These are phyloP conservation scores for Penicillium sp. DNA, from an alignment of 2,329 filamentous ascomycete species.

Conservation along the genomic window DNA sequence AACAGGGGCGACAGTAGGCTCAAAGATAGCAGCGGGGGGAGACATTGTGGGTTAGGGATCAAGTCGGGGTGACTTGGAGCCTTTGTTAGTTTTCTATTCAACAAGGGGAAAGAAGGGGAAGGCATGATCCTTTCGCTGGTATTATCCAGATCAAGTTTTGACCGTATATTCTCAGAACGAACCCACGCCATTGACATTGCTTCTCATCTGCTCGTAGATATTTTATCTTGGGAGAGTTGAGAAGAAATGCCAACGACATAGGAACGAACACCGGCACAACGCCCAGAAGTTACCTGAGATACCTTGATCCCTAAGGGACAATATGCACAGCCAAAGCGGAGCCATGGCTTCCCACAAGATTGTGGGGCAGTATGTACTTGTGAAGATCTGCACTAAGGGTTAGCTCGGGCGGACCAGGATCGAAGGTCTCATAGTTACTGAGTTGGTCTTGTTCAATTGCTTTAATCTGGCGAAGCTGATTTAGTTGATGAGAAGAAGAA, in stretches of 20 bases:
- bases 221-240: background rate
- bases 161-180: conserved; percentile 80
- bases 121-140: conserved; percentile 99
- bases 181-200: conserved; percentile 19
- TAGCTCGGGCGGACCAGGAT: conserved; percentile 7
- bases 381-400: conserved; percentile 15
- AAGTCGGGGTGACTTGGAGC: conserved; percentile 25
- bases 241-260: conserved; percentile 20
- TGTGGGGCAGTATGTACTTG: conserved; percentile 24
- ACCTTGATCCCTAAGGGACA: conserved; percentile 48
- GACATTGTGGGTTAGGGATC: conserved; percentile 63
- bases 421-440: conserved; percentile 20
- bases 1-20: conserved; percentile 42
- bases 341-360: conserved; percentile 38
- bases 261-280: conserved; percentile 66
- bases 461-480: conserved; percentile 1
- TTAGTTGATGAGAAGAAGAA: conserved; percentile 7
- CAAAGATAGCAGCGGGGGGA: conserved; percentile 70
- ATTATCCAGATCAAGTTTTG: conserved; percentile 98
- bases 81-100: conserved; percentile 41
- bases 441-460: background rate
- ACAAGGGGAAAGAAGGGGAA: conserved; percentile 49
- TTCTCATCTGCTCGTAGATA: background rate
- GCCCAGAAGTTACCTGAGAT: conserved; percentile 52
- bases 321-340: conserved; percentile 40